Base-by-base conservation (phyloP, 2,329 filamentous ascomycete genomes). In the Lachnellula occidentalis region DNA sequence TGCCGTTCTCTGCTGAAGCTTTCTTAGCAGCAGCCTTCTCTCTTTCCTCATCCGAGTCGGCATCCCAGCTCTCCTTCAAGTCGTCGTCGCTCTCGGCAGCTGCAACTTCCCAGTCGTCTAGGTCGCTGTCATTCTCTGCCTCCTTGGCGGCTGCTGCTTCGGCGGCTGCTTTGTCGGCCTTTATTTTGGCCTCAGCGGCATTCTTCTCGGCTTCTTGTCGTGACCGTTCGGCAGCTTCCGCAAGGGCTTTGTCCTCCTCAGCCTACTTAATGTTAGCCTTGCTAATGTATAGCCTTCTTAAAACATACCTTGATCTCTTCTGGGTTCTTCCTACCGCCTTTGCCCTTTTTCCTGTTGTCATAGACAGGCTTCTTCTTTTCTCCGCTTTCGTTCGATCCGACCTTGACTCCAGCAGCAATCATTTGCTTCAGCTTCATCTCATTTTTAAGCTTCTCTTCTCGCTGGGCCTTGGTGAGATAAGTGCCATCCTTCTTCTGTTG, bases 61-160 rank as follows among this genome's bases (percentile, higher is more conserved):
- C 91, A 70, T 97, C 92, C 92, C 92, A 97, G 76, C 87, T 92
- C 62, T 96, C 92, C 73, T 96, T 96, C 66, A 95, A 80, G 57
- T 87, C 86, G 15, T 87, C 85, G 24, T 88, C 82, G 11, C 81
- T 82, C 47, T 88, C 88, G 24, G 85, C 88, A 31, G 88, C 90
- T 48, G 89, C 86, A 31, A 85, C 83, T 71, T 96, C 90, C 92
- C 92, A 96, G 71, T 96, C 91, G 15, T 88, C 86, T 24, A 87
- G 71, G 17, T 83, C 84, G 48, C 82, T 85, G 49, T 78, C 75
- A 15, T 77, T 79, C 49, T 80, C 78, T 65, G 83, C 79, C 31
- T 74, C 74, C 17, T 78, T 78, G 53, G 77, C 77, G 41, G 76
- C 77, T 34, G 77, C 78, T 27, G 76, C 79, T 57, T 82, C 81